Evolutionary conservation across 164 flowering plant genomes (phyloP).

Genomic region (Vitis amurensis): DNA sequence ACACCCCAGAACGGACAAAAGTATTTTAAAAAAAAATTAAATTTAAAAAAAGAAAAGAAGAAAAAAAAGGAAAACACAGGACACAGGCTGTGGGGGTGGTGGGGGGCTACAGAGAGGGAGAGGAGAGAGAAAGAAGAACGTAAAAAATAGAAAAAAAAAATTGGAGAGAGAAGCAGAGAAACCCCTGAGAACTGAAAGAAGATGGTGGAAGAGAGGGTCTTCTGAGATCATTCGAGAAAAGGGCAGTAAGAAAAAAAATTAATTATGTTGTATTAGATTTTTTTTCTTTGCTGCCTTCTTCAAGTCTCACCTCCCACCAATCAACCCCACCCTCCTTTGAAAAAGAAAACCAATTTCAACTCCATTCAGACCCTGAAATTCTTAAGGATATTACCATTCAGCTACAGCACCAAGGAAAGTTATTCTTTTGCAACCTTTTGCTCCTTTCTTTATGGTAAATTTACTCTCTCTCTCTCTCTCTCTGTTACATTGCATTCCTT

Average conservation of each 20-base stretch:
- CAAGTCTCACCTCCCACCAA: conserved; percentile 18
- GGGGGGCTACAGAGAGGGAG: conserved; percentile 8
- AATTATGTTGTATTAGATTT: not conserved
- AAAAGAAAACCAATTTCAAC: not conserved
- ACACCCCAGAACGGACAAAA: not conserved
- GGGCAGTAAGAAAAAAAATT: conserved; percentile 31
- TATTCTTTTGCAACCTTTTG: conserved; percentile 18
- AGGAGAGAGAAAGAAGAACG: conserved; percentile 4
- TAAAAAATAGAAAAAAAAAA: not conserved
- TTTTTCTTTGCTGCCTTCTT: conserved; percentile 39
- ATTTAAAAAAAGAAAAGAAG: not conserved
- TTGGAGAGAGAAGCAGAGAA: conserved; percentile 9
- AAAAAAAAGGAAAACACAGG: not conserved
- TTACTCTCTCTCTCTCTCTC: not conserved
- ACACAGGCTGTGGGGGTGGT: conserved; percentile 12
- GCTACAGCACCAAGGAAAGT: not conserved
- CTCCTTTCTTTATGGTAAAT: conserved; percentile 18
- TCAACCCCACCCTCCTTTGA: conserved; percentile 1
- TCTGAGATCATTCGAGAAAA: conserved; percentile 43
- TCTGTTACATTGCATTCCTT: too few relatives aligned
- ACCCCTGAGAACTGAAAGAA: conserved; percentile 12
- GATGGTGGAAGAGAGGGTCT: conserved; percentile 36
- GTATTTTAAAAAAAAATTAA: not conserved
- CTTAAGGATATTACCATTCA: too few relatives aligned
- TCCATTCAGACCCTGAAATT: conserved; percentile 2